These are phyloP conservation scores for Fraxinus paxiana DNA, from an alignment of 305 asterid genomes.

Conservation along the genomic window DNA sequence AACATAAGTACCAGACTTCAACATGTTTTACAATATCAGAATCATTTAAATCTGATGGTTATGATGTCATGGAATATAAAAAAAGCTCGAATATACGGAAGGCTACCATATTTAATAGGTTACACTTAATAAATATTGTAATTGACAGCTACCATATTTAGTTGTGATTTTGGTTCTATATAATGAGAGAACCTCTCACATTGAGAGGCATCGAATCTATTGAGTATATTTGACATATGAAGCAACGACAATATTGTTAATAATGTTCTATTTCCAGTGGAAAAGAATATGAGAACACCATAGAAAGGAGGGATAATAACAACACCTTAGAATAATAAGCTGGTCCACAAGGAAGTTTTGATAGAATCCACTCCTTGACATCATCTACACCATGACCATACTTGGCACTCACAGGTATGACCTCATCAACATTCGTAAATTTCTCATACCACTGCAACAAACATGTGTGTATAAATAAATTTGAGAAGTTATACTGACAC, in stretches of 20 bases:
- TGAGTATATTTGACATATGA: background rate
- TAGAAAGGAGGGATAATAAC: background rate
- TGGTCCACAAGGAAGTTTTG: constrained; percentile 86
- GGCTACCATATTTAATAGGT: background rate
- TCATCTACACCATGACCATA: constrained; percentile 95
- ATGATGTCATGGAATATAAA: too few species aligned
- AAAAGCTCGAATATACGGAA: background rate
- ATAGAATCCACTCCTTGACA: constrained; percentile 88
- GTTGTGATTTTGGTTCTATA: background rate
- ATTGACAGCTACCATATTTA: too few species aligned
- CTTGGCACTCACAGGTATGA: constrained; percentile 96
- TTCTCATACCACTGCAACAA: constrained; percentile 89
- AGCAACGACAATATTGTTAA: background rate
- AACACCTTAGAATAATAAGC: constrained; percentile 88
- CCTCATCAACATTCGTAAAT: constrained; percentile 82
- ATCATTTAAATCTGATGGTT: background rate
- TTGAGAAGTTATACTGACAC: background rate
- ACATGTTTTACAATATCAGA: background rate
- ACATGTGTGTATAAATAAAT: background rate
- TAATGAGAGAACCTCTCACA: background rate
- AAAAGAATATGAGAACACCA: background rate
- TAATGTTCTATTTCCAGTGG: background rate
- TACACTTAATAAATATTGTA: too few species aligned
- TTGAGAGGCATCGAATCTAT: too few species aligned
- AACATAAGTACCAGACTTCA: background rate